These are phyloP conservation scores for Hamigera avellanea DNA, from an alignment of 495 filamentous ascomycete genomes.

Conservation along the genomic window DNA sequence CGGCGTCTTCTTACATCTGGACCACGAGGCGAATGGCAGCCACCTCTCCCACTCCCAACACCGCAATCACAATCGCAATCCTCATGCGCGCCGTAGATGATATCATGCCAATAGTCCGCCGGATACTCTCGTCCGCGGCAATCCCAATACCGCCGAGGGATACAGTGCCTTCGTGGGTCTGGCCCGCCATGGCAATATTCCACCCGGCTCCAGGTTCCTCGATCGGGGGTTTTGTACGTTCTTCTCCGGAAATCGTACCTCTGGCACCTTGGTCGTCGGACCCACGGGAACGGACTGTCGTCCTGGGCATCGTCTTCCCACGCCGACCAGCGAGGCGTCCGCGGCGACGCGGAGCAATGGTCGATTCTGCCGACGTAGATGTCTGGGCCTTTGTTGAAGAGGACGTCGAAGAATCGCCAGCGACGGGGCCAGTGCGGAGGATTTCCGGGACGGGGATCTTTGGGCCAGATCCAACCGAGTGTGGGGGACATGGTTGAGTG, in stretches of 20 bases:
- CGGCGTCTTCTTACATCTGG: neutral
- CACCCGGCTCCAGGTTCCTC: conserved; percentile 19
- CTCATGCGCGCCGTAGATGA: conserved; percentile 10
- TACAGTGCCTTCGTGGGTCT: conserved; percentile 8
- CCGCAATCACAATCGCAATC: neutral
- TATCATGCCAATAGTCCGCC: conserved; percentile 16
- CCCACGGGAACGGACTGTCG: conserved; percentile 8
- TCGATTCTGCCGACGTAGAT: conserved; percentile 24
- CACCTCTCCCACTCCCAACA: neutral
- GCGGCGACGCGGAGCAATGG: neutral
- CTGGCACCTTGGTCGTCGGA: conserved; percentile 2
- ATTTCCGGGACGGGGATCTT: conserved; percentile 27
- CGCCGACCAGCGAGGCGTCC: conserved; percentile 10
- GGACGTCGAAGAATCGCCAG: conserved; percentile 25
- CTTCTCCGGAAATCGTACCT: conserved; percentile 21
- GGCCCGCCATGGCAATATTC: conserved; percentile 12
- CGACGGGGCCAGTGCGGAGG: conserved; percentile 19
- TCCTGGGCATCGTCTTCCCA: conserved; percentile 9
- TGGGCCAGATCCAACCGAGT: conserved; percentile 27
- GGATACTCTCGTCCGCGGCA: conserved; percentile 14
- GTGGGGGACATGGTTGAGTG: conserved; percentile 7
- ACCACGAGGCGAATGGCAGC: neutral
- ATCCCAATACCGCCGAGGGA: conserved; percentile 21
- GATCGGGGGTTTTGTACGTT: conserved; percentile 17
- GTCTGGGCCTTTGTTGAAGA: conserved; percentile 31